phyloP scores from a whole-genome alignment of 345 rosid species.

The Angophora floribunda region DNA sequence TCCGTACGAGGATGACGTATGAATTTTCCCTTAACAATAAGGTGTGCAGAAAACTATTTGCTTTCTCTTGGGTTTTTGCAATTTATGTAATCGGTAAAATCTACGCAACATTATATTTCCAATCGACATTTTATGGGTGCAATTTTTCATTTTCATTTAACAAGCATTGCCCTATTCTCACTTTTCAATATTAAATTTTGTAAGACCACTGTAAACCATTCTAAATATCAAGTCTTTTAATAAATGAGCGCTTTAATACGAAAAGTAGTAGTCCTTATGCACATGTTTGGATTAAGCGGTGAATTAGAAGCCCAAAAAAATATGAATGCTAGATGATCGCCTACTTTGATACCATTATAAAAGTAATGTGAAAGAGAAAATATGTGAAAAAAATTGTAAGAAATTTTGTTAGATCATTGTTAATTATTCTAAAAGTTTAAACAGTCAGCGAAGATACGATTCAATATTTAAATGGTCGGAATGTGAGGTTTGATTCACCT shows the following conservation, averaged over 20 bases:
- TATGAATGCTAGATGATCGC: not conserved
- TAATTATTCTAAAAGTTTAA: not conserved
- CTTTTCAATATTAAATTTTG: not conserved
- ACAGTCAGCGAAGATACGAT: not conserved
- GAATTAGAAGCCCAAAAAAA: not conserved
- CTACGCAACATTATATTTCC: not conserved
- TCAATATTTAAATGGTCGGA: not conserved
- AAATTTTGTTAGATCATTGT: not conserved
- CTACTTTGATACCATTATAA: rapidly evolving
- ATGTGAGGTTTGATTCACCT: not conserved
- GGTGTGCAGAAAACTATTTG: not conserved
- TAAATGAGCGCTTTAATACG: not conserved
- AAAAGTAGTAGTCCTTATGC: not conserved
- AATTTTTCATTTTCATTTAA: not conserved
- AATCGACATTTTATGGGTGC: not conserved
- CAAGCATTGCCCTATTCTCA: no score
- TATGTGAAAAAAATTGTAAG: not conserved
- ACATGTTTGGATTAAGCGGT: not conserved
- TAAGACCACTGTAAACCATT: rapidly evolving
- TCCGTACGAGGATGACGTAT: not conserved
- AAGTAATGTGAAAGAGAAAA: not conserved
- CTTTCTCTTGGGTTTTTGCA: not conserved
- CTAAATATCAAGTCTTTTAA: not conserved
- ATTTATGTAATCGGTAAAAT: not conserved
- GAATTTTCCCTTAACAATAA: not conserved